Percentiles rank a stretch among this genome's conserved stretches.
These are phyloP conservation scores for Fusarium stilboides DNA, from an alignment of 2,329 filamentous ascomycete species.

Conservation along the genomic window DNA sequence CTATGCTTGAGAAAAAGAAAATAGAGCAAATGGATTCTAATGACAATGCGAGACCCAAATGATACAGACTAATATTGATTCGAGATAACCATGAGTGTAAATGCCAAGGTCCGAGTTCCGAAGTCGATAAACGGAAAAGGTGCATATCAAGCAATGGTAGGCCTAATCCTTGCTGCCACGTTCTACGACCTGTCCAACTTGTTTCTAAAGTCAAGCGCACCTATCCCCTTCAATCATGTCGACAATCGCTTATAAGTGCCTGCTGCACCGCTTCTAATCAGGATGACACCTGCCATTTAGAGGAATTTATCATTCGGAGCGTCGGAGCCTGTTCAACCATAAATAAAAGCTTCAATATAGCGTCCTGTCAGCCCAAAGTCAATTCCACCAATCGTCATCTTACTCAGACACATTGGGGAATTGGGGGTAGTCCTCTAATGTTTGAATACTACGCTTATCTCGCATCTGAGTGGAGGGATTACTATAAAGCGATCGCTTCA, in stretches of 20 bases:
- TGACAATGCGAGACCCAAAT: too few relatives aligned
- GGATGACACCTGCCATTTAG: conserved; percentile 5
- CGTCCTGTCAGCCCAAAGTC: neutral
- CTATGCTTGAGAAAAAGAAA: too few relatives aligned
- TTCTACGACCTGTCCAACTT: too few relatives aligned
- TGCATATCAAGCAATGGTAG: too few relatives aligned
- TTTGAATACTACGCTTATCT: neutral
- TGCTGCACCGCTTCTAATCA: neutral
- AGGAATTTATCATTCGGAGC: conserved; percentile 7
- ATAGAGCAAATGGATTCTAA: too few relatives aligned
- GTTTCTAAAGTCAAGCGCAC: conserved; percentile 4
- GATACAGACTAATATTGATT: too few relatives aligned
- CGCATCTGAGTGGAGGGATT: conserved; percentile 14
- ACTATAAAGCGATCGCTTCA: neutral
- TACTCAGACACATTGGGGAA: neutral
- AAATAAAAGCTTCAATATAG: conserved; percentile 15
- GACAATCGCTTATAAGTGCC: neutral
- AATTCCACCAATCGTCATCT: conserved; percentile 9
- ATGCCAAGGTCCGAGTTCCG: too few relatives aligned
- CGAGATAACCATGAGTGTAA: too few relatives aligned
- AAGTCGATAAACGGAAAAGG: too few relatives aligned
- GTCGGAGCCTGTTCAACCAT: conserved; percentile 25
- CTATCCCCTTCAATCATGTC: neutral
- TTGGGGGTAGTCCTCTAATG: neutral
- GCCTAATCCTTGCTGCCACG: too few relatives aligned